Percentiles rank a stretch among this genome's conserved stretches.
These are phyloP conservation scores for Amanita polypyramis DNA, from an alignment of 768 basidiomycete species.

Conservation along the genomic window DNA sequence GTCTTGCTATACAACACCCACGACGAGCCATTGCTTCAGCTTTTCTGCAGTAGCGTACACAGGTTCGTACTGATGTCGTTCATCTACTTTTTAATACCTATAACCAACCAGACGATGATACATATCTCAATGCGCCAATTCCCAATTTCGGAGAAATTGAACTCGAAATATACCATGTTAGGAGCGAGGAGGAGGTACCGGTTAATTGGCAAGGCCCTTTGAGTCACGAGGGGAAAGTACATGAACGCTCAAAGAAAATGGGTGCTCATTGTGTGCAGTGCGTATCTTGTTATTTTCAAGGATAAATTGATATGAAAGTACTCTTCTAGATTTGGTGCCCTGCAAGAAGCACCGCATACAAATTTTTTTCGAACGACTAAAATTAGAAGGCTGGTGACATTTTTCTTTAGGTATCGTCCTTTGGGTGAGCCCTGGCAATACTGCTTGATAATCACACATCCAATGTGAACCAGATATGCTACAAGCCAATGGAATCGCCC, in stretches of 20 bases:
- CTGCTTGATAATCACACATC: not conserved
- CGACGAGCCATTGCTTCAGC: not conserved
- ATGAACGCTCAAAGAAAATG: constrained; percentile 17
- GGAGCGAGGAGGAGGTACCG: too few species aligned
- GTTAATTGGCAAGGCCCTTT: not conserved
- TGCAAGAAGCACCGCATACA: not conserved
- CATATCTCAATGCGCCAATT: constrained; percentile 8
- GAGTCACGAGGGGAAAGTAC: constrained; percentile 9
- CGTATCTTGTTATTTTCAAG: not conserved
- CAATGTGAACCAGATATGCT: constrained; percentile 10
- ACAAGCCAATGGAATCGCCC: constrained; percentile 12
- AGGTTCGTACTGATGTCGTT: not conserved
- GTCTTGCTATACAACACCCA: not conserved
- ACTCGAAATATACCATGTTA: constrained; percentile 1
- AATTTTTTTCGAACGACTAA: not conserved
- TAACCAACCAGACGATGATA: constrained; percentile 16
- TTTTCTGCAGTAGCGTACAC: constrained; percentile 9
- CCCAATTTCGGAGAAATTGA: constrained; percentile 13
- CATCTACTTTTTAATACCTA: not conserved
- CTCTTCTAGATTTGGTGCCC: not conserved
- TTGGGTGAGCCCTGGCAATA: constrained; percentile 10
- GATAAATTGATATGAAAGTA: too few species aligned
- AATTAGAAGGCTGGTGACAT: constrained; percentile 9
- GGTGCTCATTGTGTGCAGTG: constrained; percentile 16
- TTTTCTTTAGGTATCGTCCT: constrained; percentile 17